A percentile compares a stretch with the other conserved stretches of the same genome.
These are phyloP conservation scores for Trichoderma aggressivum DNA, from an alignment of 2,329 filamentous ascomycete genomes.

Conservation along the genomic window DNA sequence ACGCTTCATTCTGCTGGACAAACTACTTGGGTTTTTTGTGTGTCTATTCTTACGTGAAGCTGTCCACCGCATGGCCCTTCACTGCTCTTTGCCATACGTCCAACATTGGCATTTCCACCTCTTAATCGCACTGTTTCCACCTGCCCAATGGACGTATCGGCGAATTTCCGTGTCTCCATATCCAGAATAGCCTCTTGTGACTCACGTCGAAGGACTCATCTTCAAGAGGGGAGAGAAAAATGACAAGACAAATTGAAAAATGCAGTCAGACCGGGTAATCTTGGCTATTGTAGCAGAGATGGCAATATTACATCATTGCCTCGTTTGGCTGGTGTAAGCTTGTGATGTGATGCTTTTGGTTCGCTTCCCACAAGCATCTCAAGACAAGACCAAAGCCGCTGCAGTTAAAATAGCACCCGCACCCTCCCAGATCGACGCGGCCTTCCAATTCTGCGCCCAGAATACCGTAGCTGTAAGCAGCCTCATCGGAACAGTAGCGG, in stretches of 20 bases:
- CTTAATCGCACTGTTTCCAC: background rate
- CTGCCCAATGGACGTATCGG: background rate
- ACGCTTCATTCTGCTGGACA: background rate
- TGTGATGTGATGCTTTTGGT: background rate
- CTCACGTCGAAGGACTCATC: background rate
- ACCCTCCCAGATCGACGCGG: constrained; percentile 31
- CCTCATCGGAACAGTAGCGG: constrained; percentile 32
- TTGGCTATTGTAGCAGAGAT: background rate
- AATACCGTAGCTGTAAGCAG: constrained; percentile 29
- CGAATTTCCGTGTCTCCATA: background rate
- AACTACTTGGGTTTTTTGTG: background rate
- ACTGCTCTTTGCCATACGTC: background rate
- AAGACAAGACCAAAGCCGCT: background rate
- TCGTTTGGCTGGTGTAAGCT: background rate
- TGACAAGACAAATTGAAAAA: background rate
- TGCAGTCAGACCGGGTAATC: background rate
- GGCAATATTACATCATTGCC: background rate
- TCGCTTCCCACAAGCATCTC: background rate
- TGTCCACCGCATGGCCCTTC: background rate
- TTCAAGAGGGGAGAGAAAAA: background rate
- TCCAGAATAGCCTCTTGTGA: background rate
- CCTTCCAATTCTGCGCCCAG: constrained; percentile 28
- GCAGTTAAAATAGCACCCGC: constrained; percentile 24
- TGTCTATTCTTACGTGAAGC: background rate
- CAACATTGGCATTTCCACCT: background rate